These are phyloP conservation scores for Saccharomycopsis sp. DNA, from an alignment of 805 yeast genomes.

Conservation along the genomic window DNA sequence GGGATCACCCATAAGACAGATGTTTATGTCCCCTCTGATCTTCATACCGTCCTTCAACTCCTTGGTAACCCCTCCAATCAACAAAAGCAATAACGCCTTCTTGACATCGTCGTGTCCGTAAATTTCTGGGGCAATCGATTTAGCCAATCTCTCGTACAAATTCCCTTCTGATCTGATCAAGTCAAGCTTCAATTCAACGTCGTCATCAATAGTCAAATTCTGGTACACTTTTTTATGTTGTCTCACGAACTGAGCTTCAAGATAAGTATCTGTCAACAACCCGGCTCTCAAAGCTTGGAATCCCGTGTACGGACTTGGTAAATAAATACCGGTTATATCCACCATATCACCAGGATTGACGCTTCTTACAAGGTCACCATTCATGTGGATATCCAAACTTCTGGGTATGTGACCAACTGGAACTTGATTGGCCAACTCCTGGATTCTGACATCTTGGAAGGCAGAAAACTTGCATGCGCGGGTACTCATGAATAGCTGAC, in stretches of 20 bases:
- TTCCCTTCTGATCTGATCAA: constrained; percentile 55
- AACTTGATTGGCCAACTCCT: constrained; percentile 92
- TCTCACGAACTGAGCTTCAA: constrained; percentile 77
- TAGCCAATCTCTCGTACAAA: constrained; percentile 72
- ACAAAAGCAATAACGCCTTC: constrained; percentile 74
- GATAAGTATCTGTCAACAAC: constrained; percentile 83
- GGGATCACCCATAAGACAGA: constrained; percentile 97
- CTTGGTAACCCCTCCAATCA: constrained; percentile 95
- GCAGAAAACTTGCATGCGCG: constrained; percentile 94
- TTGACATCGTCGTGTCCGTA: constrained; percentile 91
- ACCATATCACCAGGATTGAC: constrained; percentile 93
- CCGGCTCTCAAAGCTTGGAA: constrained; percentile 91
- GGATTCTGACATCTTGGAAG: constrained; percentile 92
- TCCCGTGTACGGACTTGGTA: constrained; percentile 96
- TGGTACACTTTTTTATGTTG: constrained; percentile 90
- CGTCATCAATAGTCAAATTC: constrained; percentile 49
- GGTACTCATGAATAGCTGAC: constrained; percentile 85
- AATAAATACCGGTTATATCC: constrained; percentile 83
- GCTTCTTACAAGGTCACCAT: constrained; percentile 82
- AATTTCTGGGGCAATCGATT: constrained; percentile 95
- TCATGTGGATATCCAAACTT: constrained; percentile 75
- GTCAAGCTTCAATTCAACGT: constrained; percentile 48
- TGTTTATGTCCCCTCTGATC: constrained; percentile 94
- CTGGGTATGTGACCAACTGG: constrained; percentile 98
- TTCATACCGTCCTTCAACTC: constrained; percentile 94